Base-by-base conservation (phyloP, 2,329 filamentous ascomycete genomes). In the Colletotrichum viniferum region DNA sequence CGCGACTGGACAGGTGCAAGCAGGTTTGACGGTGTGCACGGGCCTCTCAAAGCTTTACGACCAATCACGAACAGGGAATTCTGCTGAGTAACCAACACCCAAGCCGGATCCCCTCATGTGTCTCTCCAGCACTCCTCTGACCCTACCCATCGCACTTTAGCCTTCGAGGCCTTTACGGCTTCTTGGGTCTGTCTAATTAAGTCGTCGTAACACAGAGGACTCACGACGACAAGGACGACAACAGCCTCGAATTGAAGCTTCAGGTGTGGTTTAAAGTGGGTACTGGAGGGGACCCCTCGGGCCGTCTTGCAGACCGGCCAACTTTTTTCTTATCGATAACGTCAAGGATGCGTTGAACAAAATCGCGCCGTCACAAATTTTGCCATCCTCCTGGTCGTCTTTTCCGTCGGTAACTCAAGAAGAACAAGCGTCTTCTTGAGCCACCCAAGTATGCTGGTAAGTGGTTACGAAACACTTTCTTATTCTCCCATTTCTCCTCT, bases 241-340 rank as follows among this genome's bases (percentile, higher is more conserved):
- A 10, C 4, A 52, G n/a, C 43, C n/a, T 21, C 3, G 2, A 21
- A 21, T 21, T 52, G 43, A 21, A 12, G n/a, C 43, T 52, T 52
- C 10, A 4, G 6, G 6, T 13, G 43, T 13, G 6, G 10, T 52
- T 52, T 52, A 52, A 24, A 52, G n/a, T 52, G n/a, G n/a, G 6
- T 21, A 14, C 30, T 7, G 10, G 21, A 6, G 4, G 32, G 5
- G 14, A 16, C 13, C 5, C 21, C 14, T 55, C 73, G 73, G 73
- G 69, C 73, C 73, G 70, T 71, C 60, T 64, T 24, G n/a, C 9
- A 48, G 52, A 10, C 71, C 66, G 71, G 16, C 26, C 5, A 7
- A 26, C 13, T 28, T n/a, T 24, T 24, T 69, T 32, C n/a, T 76
- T 73, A 76, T 76, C 73, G 73, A 76, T 76, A 76, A 73, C 70